phyloP scores from a whole-genome alignment of 352 stramenopile species.

The Pythium brachiatum region DNA sequence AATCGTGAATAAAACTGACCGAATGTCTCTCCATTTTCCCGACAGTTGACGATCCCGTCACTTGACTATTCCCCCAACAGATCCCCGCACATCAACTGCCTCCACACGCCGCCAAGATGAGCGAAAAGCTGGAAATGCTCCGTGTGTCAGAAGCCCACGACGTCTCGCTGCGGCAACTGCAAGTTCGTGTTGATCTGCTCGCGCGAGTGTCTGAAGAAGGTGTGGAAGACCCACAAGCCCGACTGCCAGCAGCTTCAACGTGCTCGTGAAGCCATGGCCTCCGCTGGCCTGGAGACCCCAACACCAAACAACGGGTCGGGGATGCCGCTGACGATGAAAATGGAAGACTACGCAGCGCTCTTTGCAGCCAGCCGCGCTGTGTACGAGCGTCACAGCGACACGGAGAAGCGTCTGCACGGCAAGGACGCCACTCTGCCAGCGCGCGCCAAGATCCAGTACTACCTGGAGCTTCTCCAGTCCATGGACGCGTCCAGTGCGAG shows the following conservation, averaged over 20 bases:
- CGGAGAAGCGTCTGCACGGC: conserved; percentile 1
- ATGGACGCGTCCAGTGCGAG: conserved; percentile 22
- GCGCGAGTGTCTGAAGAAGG: not conserved
- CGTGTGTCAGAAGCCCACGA: not conserved
- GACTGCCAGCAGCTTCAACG: not conserved
- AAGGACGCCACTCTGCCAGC: conserved; percentile 6
- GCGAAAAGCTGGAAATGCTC: not conserved
- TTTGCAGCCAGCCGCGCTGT: not conserved
- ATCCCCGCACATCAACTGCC: too few species aligned
- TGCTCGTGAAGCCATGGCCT: not conserved
- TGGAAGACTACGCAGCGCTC: not conserved
- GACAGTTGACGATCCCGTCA: too few species aligned
- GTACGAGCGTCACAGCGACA: not conserved
- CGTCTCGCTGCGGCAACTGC: conserved; percentile 3
- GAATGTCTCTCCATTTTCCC: too few species aligned
- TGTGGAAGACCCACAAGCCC: not conserved
- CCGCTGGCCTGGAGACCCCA: not conserved
- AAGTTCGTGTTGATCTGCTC: conserved; percentile 9
- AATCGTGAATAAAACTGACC: too few species aligned
- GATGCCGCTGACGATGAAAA: not conserved
- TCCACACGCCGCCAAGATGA: not conserved
- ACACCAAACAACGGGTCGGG: not conserved
- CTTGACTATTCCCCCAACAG: too few species aligned
- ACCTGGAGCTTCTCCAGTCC: conserved; percentile 12
- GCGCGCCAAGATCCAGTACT: conserved; percentile 3